Percentiles rank a stretch among this genome's conserved stretches.
These are phyloP conservation scores for Stephania japonica DNA, from an alignment of 164 flowering plant species.

Conservation along the genomic window DNA sequence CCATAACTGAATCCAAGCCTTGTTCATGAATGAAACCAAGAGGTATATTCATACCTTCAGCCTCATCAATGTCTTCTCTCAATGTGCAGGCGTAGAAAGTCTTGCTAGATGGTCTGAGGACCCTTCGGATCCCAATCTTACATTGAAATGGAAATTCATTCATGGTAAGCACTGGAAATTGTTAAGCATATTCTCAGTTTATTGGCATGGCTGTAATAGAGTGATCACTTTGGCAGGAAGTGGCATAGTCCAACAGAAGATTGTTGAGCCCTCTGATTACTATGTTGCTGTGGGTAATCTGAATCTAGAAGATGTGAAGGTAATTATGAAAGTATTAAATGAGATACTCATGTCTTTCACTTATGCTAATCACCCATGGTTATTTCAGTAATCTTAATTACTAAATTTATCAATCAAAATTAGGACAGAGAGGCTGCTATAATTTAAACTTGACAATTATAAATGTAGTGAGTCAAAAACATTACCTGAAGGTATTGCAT, in stretches of 20 bases:
- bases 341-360: background rate
- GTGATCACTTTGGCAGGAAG: conserved; percentile 34
- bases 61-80: background rate
- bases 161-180: conserved; percentile 36
- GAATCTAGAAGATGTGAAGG: conserved; percentile 49
- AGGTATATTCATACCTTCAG: no score
- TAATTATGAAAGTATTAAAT: conserved; percentile 14
- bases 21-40: no score
- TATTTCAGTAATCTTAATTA: background rate
- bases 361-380: conserved; percentile 5
- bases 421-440: background rate
- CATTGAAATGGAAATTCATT: conserved; percentile 67
- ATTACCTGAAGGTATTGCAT: background rate
- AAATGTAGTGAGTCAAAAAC: background rate
- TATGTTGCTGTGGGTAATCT: conserved; percentile 67
- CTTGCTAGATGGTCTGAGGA: conserved; percentile 59
- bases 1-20: no score
- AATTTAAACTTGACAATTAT: no score
- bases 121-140: conserved; percentile 61
- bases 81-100: conserved; percentile 58
- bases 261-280: conserved; percentile 37
- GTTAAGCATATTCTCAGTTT: background rate
- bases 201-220: background rate
- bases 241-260: conserved; percentile 49
- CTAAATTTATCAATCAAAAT: background rate